Percentiles rank a stretch among this genome's conserved stretches.
These are phyloP conservation scores for Jamesozyma rosinii DNA, from an alignment of 805 yeast genomes.

Conservation along the genomic window DNA sequence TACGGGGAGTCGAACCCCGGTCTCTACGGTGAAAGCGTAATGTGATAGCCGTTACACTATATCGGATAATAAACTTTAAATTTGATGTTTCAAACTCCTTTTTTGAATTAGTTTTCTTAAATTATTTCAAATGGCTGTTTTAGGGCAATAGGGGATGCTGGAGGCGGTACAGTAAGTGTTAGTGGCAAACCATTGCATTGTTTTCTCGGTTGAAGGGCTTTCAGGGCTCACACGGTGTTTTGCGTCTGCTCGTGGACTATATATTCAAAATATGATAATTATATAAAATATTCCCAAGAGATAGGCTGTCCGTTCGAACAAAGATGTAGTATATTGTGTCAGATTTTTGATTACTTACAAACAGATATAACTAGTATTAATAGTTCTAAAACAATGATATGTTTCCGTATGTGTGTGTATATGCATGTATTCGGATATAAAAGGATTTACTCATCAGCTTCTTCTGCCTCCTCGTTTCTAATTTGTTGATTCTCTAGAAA, in stretches of 20 bases:
- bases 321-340: neutral
- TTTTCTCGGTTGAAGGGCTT: no score
- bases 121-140: no score
- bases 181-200: no score
- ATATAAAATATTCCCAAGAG: neutral
- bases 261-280: neutral
- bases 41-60: constrained; percentile 27
- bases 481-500: constrained; percentile 6
- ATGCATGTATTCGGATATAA: neutral
- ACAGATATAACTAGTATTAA: neutral
- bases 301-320: neutral
- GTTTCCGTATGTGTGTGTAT: neutral
- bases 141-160: no score
- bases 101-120: no score
- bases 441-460: neutral
- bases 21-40: constrained; percentile 15
- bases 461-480: neutral
- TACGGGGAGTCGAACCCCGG: constrained; percentile 14
- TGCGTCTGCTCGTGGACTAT: no score
- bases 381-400: neutral
- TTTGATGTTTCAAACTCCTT: no score
- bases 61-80: constrained; percentile 19
- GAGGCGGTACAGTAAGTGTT: no score
- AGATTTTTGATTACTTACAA: neutral
- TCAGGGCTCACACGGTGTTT: no score